phyloP scores from a whole-genome alignment of 2,329 filamentous ascomycete genomes.

The Neoscytalidium dimidiatum region DNA sequence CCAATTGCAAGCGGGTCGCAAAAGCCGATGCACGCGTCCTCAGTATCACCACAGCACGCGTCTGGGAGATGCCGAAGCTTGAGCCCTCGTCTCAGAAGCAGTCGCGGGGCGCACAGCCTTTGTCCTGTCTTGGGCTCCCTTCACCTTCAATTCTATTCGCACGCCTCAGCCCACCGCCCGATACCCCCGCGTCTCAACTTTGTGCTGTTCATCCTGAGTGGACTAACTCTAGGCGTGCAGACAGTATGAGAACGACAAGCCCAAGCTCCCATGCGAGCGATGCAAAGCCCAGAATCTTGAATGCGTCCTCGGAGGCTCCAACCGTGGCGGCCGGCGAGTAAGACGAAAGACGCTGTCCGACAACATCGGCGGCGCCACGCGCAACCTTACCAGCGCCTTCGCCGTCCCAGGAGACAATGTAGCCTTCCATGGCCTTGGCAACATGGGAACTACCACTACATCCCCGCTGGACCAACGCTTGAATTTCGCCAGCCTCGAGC shows the following conservation, averaged over 20 bases:
- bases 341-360: constrained; percentile 44
- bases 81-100: neutral
- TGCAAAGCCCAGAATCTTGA: constrained; percentile 60
- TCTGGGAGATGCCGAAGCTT: neutral
- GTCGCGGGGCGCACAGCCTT: neutral
- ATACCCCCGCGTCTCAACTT: neutral
- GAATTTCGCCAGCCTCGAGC: constrained; percentile 9
- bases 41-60: constrained; percentile 1
- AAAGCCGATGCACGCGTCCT: constrained; percentile 11
- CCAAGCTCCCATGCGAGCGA: constrained; percentile 56
- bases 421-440: constrained; percentile 38
- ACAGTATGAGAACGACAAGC: constrained; percentile 45
- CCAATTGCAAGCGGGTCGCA: constrained; percentile 14
- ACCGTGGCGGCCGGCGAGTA: constrained; percentile 60
- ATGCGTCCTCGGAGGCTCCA: constrained; percentile 61
- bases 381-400: constrained; percentile 21
- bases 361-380: constrained; percentile 34
- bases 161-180: neutral
- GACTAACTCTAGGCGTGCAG: constrained; percentile 23
- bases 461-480: constrained; percentile 14
- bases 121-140: neutral
- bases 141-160: neutral
- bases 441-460: constrained; percentile 34
- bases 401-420: constrained; percentile 28
- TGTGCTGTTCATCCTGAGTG: neutral